Conservation (phyloP, 805 yeast genomes). For the Cephaloascus fragrans region DNA sequence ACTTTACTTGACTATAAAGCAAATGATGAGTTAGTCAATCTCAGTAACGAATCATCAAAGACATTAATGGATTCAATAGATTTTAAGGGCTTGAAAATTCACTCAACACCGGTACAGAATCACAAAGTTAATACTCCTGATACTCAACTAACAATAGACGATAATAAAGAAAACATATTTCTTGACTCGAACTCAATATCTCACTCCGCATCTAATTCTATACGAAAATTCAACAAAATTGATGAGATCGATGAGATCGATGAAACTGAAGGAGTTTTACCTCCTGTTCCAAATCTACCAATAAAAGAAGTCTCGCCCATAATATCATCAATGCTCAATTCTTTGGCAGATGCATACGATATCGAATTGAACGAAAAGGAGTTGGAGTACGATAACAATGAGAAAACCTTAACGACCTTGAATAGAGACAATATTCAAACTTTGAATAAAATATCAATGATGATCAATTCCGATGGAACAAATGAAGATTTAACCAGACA, state of each 20-base stretch:
- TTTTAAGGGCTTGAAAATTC: neutral
- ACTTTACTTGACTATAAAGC: constrained; percentile 26
- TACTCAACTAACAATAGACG: constrained; percentile 34
- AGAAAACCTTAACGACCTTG: constrained; percentile 27
- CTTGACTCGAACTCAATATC: constrained; percentile 13
- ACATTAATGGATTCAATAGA: constrained; percentile 8
- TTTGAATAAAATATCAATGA: neutral
- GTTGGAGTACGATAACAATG: constrained; percentile 39
- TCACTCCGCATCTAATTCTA: too few species aligned
- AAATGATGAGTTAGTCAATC: constrained; percentile 21
- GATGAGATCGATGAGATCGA: constrained; percentile 2
- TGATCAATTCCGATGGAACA: neutral
- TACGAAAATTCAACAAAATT: neutral
- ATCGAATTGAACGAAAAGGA: constrained; percentile 44
- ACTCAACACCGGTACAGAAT: neutral
- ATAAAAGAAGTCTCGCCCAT: neutral
- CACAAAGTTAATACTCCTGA: constrained; percentile 27
- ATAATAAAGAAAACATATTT: constrained; percentile 40
- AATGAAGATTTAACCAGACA: constrained; percentile 7
- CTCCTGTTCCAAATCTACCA: neutral
- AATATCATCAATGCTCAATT: constrained; percentile 18
- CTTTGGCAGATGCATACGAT: constrained; percentile 35
- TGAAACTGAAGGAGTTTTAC: constrained; percentile 1
- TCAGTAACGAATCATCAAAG: constrained; percentile 27
- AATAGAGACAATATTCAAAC: constrained; percentile 25